Evolutionary conservation across 768 basidiomycete species (phyloP).

Genomic region (Terana coerulea): DNA sequence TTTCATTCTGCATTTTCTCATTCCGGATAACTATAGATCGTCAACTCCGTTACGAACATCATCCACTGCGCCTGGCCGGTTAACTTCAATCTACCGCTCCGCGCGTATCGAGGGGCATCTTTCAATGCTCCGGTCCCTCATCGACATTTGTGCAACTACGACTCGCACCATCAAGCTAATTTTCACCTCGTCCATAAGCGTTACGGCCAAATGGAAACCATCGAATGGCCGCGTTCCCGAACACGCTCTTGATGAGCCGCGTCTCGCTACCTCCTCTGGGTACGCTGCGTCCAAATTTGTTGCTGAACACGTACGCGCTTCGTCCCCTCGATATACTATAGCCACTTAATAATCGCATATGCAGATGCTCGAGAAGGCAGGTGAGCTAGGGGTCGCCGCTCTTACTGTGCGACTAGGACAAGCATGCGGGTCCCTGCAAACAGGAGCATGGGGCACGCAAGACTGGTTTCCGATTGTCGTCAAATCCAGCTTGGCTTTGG

Average conservation of each 20-base stretch:
- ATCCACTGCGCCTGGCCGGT: slow-evolving; percentile 33
- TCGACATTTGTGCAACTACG: slow-evolving; percentile 29
- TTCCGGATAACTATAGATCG: not conserved
- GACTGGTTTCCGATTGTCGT: slow-evolving; percentile 32
- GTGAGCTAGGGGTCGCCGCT: not conserved
- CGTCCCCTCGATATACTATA: not conserved
- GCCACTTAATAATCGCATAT: no score
- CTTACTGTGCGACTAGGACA: slow-evolving; percentile 31
- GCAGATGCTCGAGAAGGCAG: no score
- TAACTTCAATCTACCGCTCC: slow-evolving; percentile 33
- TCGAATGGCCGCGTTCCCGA: slow-evolving; percentile 22
- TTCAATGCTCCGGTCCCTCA: slow-evolving; percentile 26
- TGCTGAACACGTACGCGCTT: slow-evolving; percentile 28
- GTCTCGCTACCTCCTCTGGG: slow-evolving; percentile 30
- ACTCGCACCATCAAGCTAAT: slow-evolving; percentile 22
- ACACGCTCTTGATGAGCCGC: slow-evolving; percentile 18
- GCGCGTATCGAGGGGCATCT: slow-evolving; percentile 28
- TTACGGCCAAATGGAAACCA: slow-evolving; percentile 18
- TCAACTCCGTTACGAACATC: slow-evolving; percentile 3
- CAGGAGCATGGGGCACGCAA: slow-evolving; percentile 28
- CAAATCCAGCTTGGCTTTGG: slow-evolving; percentile 20
- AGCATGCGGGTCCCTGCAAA: slow-evolving; percentile 23
- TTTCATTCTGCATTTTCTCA: not conserved
- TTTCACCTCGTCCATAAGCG: slow-evolving; percentile 31
- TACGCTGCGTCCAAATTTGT: slow-evolving; percentile 42